These are phyloP conservation scores for Calonectria crousiana DNA, from an alignment of 2,329 filamentous ascomycete genomes.

Conservation along the genomic window DNA sequence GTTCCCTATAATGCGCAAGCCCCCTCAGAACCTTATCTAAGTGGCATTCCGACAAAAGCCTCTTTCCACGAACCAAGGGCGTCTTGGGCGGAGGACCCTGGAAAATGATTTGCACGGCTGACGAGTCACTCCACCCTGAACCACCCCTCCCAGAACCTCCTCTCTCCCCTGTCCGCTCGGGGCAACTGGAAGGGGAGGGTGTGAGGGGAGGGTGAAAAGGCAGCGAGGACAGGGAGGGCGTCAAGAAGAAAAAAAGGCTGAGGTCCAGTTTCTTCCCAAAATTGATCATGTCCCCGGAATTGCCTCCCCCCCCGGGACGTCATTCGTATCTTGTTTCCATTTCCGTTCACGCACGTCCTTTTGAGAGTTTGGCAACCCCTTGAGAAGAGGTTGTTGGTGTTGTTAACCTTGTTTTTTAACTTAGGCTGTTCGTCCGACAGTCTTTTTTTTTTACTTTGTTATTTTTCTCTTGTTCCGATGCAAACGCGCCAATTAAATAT, in stretches of 20 bases:
- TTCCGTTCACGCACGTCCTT: not conserved
- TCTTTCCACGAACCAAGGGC: not conserved
- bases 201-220: no score
- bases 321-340: not conserved
- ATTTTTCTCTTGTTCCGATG: not conserved
- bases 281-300: not conserved
- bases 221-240: not conserved
- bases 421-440: not conserved
- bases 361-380: not conserved
- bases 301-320: not conserved
- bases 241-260: not conserved
- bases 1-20: not conserved
- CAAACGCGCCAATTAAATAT: not conserved
- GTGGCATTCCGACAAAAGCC: not conserved
- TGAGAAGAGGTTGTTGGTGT: not conserved
- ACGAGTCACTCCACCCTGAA: not conserved
- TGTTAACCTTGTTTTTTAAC: not conserved
- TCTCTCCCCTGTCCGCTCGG: not conserved
- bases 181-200: not conserved
- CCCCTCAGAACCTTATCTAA: not conserved
- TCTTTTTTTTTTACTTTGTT: not conserved
- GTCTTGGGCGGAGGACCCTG: not conserved
- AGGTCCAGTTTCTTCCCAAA: not conserved
- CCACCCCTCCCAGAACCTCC: not conserved
- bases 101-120: not conserved